Conservation (phyloP, 768 basidiomycete species). For the Pisolithus microcarpus region DNA sequence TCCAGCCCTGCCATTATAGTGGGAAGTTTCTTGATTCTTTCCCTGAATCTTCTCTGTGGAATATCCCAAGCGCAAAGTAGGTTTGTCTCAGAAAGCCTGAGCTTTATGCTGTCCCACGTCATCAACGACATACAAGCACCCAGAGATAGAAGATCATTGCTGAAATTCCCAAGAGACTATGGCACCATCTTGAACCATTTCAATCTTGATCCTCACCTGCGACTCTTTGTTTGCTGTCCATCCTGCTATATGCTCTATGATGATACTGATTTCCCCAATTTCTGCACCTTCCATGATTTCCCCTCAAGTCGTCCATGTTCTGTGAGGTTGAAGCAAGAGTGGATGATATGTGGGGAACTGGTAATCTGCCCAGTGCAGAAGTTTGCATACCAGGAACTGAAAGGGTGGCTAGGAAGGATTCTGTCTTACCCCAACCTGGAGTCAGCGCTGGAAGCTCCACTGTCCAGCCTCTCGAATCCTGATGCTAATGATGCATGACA, state of each 20-base stretch:
- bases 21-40: too few species aligned
- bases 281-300: slow-evolving; percentile 13
- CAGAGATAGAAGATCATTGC: too few species aligned
- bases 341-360: background rate
- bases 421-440: slow-evolving; percentile 21
- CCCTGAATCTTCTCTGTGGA: too few species aligned
- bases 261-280: slow-evolving; percentile 11
- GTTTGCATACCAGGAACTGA: slow-evolving; percentile 22
- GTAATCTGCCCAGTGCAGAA: slow-evolving; percentile 1
- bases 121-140: too few species aligned
- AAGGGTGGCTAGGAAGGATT: slow-evolving; percentile 22
- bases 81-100: too few species aligned
- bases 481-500: background rate
- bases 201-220: slow-evolving; percentile 11
- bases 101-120: too few species aligned
- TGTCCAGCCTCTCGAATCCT: slow-evolving; percentile 4
- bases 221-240: slow-evolving; percentile 20
- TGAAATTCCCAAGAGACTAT: background rate
- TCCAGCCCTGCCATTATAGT: too few species aligned
- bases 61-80: too few species aligned
- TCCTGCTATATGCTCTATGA: slow-evolving; percentile 21
- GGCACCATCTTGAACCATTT: background rate
- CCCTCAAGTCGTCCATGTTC: slow-evolving; percentile 9
- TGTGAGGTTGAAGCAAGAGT: background rate
- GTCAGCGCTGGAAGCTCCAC: slow-evolving; percentile 16